Conservation (phyloP, 768 basidiomycete genomes). For the Boletales sp. region DNA sequence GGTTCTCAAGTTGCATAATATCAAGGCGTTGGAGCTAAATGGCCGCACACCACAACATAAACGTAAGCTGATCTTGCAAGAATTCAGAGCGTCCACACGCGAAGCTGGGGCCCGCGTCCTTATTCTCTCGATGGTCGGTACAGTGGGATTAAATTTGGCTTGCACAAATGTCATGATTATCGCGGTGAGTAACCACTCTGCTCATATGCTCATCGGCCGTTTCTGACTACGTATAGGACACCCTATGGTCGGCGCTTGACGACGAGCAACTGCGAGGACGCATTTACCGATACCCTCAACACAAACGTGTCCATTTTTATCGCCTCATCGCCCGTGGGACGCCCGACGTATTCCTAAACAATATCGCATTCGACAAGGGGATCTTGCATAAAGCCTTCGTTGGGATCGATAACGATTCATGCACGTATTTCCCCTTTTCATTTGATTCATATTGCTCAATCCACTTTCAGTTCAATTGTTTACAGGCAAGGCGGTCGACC, state of each 20-base stretch:
- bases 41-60: neutral
- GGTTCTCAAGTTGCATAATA: neutral
- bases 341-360: slow-evolving; percentile 21
- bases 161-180: neutral
- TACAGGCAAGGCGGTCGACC: too few relatives aligned
- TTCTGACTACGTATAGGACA: neutral
- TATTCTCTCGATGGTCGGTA: neutral
- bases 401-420: too few relatives aligned
- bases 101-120: neutral
- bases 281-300: slow-evolving; percentile 12
- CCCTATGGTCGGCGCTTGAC: slow-evolving; percentile 3
- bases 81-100: neutral
- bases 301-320: slow-evolving; percentile 19
- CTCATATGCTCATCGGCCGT: too few relatives aligned
- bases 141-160: neutral
- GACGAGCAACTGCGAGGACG: slow-evolving; percentile 19
- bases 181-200: too few relatives aligned
- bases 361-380: slow-evolving; percentile 18
- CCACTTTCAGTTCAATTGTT: too few relatives aligned
- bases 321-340: slow-evolving; percentile 6
- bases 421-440: too few relatives aligned
- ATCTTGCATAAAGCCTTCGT: neutral
- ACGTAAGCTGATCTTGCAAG: neutral
- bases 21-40: neutral
- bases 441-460: too few relatives aligned